Base-by-base conservation (phyloP, 164 flowering plant genomes). In the Amborella trichopoda region DNA sequence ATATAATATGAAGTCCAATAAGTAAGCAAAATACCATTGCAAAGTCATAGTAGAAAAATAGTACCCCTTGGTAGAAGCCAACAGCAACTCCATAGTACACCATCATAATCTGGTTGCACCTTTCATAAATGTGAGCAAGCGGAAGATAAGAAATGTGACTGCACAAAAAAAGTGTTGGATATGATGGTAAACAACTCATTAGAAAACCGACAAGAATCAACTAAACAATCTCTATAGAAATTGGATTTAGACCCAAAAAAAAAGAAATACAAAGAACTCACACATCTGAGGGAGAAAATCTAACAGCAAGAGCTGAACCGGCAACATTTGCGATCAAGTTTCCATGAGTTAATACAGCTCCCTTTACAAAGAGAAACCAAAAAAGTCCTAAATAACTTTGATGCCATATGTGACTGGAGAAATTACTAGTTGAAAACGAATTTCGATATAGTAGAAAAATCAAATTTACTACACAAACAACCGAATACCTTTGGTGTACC, bases 11-110 rank as follows among this genome's bases (percentile, higher is more conserved):
- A n/a, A n/a, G n/a, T n/a, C n/a, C n/a, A n/a, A n/a, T n/a, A n/a
- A 37, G 6, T 6, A 37, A 37, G 36, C 11, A 32, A 11, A 10
- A 10, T 1, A 37, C 19, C 9, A 37, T 14, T 37, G 16, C n/a
- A 37, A 6, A 10, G 19, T 2, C 19, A n/a, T 37, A n/a, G 3
- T 6, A 8, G 3, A 37, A n/a, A 6, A 37, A 8, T 37, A 37
- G 52, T 78, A 91, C 99, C 76, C 99, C 99, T 46, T 91, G 99
- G 63, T 84, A 91, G 69, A 91, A 91, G 48, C 99, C 99, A 66
- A 80, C 63, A 19, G 99, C 95, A 68, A 57, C 73, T 23, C 99
- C 99, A 69, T 9, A 70, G 62, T 87, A 74, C 3, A 45, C 81
- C 8, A 40, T 23, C 62, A 63, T 19, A 46, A 87, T 57, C 54